Evolutionary conservation across 1,284 basidiomycete genomes (phyloP).

Genomic region (Malassezia caprae): DNA sequence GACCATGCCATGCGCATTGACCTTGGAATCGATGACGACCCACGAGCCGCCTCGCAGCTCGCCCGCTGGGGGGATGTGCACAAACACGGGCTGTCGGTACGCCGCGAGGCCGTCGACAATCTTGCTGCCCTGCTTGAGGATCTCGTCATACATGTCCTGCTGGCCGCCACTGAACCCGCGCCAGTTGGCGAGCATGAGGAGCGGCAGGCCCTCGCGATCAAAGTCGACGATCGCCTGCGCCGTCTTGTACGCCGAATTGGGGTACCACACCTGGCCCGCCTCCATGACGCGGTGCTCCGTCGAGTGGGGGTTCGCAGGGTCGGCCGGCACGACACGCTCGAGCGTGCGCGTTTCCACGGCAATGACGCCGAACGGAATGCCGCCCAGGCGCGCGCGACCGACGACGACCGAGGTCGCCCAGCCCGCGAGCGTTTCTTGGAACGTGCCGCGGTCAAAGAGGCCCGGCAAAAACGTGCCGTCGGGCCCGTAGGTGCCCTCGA

Average conservation of each 20-base stretch:
- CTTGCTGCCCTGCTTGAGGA: constrained; percentile 50
- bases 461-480: constrained; percentile 56
- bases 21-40: constrained; percentile 96
- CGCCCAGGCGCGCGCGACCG: constrained; percentile 87
- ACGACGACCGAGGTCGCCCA: constrained; percentile 53
- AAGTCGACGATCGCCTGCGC: constrained; percentile 99
- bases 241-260: constrained; percentile 99
- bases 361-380: constrained; percentile 94
- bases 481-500: constrained; percentile 83
- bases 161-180: constrained; percentile 99
- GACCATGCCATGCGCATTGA: constrained; percentile 87
- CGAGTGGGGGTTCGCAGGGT: constrained; percentile 95
- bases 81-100: constrained; percentile 97
- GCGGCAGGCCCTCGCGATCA: constrained; percentile 86
- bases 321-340: constrained; percentile 90
- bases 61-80: constrained; percentile 96
- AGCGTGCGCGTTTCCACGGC: constrained; percentile 96
- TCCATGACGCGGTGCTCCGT: constrained; percentile 98
- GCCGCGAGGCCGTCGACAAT: constrained; percentile 95
- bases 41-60: constrained; percentile 98
- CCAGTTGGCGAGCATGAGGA: constrained; percentile 99
- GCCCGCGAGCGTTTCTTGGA: constrained; percentile 72
- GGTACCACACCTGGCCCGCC: constrained; percentile 98
- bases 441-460: constrained; percentile 93
- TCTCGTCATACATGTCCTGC: constrained; percentile 70